phyloP scores from a whole-genome alignment of 495 filamentous ascomycete genomes.

The Trypethelium eluteriae region DNA sequence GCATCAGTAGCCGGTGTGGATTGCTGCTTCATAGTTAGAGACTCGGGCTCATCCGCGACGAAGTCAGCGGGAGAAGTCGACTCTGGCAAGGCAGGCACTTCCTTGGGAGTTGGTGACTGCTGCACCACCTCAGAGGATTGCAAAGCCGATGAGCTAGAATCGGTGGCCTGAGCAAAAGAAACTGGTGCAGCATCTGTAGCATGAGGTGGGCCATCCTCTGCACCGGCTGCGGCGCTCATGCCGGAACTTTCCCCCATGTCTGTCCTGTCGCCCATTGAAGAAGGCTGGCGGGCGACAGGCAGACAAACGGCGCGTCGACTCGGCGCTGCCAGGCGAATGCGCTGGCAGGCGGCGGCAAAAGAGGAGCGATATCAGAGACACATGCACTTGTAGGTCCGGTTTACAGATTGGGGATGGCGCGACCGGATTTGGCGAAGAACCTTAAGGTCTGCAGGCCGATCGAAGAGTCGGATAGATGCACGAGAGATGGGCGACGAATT shows the following conservation, averaged over 20 bases:
- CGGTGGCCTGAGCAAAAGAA: not conserved
- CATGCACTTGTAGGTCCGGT: not conserved
- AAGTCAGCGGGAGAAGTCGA: not conserved
- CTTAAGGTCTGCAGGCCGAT: too few relatives aligned
- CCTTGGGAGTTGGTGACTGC: not conserved
- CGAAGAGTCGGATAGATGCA: not conserved
- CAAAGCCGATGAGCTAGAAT: not conserved
- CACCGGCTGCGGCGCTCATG: not conserved
- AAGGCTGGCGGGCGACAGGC: constrained; percentile 11
- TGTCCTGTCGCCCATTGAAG: not conserved
- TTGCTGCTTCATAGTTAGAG: constrained; percentile 6
- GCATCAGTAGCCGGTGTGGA: not conserved
- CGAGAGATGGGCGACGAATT: not conserved
- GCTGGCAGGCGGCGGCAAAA: not conserved
- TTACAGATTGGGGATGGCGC: too few relatives aligned
- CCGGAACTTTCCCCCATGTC: not conserved
- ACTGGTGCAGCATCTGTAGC: constrained; percentile 1
- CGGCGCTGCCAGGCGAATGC: not conserved
- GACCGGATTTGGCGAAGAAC: too few relatives aligned
- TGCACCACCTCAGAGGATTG: not conserved
- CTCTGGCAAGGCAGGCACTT: not conserved
- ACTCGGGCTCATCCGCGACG: not conserved
- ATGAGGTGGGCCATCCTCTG: not conserved
- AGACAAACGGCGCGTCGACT: not conserved
- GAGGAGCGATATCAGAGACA: constrained; percentile 4